phyloP scores from a whole-genome alignment of 2,329 filamentous ascomycete genomes.

The Diplocarpon rosae region DNA sequence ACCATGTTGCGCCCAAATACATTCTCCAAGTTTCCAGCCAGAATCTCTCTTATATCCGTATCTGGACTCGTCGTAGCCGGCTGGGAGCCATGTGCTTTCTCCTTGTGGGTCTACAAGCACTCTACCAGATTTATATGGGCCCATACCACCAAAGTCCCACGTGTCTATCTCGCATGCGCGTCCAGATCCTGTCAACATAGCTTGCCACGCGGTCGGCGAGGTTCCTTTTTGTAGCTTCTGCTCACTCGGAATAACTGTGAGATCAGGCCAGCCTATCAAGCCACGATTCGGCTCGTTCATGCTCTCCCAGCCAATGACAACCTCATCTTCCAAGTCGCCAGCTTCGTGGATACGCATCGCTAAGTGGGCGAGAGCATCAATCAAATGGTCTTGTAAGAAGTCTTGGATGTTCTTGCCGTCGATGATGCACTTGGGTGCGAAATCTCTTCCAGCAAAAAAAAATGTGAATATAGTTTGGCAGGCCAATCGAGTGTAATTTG shows the following conservation, averaged over 20 bases:
- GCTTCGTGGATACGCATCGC: conserved; percentile 80
- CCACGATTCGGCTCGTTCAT: conserved; percentile 92
- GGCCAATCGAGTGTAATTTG: conserved; percentile 83
- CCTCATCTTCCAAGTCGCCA: conserved; percentile 73
- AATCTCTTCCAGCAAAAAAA: conserved; percentile 84
- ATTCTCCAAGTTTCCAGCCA: conserved; percentile 86
- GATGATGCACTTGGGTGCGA: conserved; percentile 92
- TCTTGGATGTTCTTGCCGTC: conserved; percentile 94
- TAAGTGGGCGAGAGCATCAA: conserved; percentile 68
- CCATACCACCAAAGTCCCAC: conserved; percentile 89
- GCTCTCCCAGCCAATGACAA: conserved; percentile 92
- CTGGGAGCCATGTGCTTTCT: conserved; percentile 70
- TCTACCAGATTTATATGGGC: conserved; percentile 79
- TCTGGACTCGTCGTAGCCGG: conserved; percentile 70
- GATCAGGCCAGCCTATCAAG: conserved; percentile 70
- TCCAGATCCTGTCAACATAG: conserved; percentile 83
- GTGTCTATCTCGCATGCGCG: conserved; percentile 80
- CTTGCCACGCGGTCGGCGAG: conserved; percentile 88
- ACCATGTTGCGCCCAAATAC: conserved; percentile 92
- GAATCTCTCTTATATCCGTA: conserved; percentile 88
- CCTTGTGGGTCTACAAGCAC: conserved; percentile 81
- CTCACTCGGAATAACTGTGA: conserved; percentile 71
- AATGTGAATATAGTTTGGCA: conserved; percentile 87
- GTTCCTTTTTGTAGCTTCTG: conserved; percentile 90
- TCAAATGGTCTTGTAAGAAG: conserved; percentile 79